Evolutionary conservation across 495 filamentous ascomycete species (phyloP).

Genomic region (Rostrohypoxylon terebratum): DNA sequence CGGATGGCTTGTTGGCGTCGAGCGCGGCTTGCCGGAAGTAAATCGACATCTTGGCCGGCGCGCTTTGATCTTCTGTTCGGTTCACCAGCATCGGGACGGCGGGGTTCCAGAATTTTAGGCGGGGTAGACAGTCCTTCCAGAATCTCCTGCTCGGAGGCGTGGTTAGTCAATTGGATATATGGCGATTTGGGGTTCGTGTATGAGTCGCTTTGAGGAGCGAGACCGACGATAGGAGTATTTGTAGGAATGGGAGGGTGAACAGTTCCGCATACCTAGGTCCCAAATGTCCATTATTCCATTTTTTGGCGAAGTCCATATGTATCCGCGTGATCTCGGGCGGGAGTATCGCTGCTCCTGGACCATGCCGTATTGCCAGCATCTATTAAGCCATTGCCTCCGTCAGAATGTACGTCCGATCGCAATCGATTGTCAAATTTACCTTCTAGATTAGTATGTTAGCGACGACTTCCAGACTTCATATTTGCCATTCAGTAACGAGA

Average conservation of each 20-base stretch:
- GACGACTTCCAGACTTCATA: background rate
- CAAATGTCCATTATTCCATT: slow-evolving; percentile 75
- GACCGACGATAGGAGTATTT: background rate
- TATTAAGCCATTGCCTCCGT: slow-evolving; percentile 54
- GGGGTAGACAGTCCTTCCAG: slow-evolving; percentile 83
- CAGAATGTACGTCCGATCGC: slow-evolving; percentile 23
- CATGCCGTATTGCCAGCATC: slow-evolving; percentile 77
- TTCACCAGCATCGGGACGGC: slow-evolving; percentile 82
- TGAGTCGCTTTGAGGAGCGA: background rate
- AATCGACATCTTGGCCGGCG: slow-evolving; percentile 76
- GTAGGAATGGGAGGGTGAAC: background rate
- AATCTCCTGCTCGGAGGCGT: slow-evolving; percentile 71
- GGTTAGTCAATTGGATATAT: slow-evolving; percentile 5
- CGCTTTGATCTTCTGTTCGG: slow-evolving; percentile 67
- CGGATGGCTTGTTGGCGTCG: slow-evolving; percentile 42
- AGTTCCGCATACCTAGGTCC: slow-evolving; percentile 74
- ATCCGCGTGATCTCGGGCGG: slow-evolving; percentile 84
- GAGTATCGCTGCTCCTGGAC: slow-evolving; percentile 84
- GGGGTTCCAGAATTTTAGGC: slow-evolving; percentile 95
- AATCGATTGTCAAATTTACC: slow-evolving; percentile 30
- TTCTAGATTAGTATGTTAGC: slow-evolving; percentile 51
- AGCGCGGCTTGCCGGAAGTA: slow-evolving; percentile 67
- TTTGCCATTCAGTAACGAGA: background rate
- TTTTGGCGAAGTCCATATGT: slow-evolving; percentile 81
- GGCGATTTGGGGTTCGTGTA: background rate